These are phyloP conservation scores for Trichophyton schoenleinii DNA, from an alignment of 2,329 filamentous ascomycete species.

Conservation along the genomic window DNA sequence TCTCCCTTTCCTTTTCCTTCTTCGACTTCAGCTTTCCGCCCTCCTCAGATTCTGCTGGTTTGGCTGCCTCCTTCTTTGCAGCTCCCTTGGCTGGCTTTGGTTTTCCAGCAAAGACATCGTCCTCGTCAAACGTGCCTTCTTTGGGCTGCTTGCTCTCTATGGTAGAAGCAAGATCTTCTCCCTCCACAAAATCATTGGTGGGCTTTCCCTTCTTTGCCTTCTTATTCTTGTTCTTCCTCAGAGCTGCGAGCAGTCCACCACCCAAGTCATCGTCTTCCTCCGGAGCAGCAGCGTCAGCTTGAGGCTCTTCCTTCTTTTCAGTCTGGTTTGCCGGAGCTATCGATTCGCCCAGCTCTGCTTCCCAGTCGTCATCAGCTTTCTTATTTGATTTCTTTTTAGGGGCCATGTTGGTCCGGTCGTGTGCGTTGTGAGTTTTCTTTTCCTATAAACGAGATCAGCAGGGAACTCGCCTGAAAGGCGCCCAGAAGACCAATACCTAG, in stretches of 20 bases:
- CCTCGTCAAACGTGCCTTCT: slow-evolving; percentile 73
- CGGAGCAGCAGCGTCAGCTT: slow-evolving; percentile 11
- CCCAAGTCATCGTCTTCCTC: slow-evolving; percentile 38
- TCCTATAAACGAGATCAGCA: not conserved
- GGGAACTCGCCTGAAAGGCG: not conserved
- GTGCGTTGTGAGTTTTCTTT: not conserved
- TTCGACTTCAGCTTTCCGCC: slow-evolving; percentile 73
- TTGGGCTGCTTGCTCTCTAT: slow-evolving; percentile 58
- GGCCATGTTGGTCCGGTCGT: slow-evolving; percentile 47
- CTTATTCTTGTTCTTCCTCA: slow-evolving; percentile 73
- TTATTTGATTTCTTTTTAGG: slow-evolving; percentile 89
- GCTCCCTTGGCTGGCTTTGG: slow-evolving; percentile 37
- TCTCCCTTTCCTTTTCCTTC: slow-evolving; percentile 95
- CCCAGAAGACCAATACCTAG: not conserved
- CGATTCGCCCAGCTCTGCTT: slow-evolving; percentile 75
- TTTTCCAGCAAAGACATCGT: slow-evolving; percentile 71
- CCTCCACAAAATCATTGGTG: slow-evolving; percentile 62
- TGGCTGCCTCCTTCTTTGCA: slow-evolving; percentile 43
- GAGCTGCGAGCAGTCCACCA: slow-evolving; percentile 63
- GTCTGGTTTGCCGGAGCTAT: slow-evolving; percentile 31
- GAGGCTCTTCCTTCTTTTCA: not conserved
- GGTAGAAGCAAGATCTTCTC: slow-evolving; percentile 44
- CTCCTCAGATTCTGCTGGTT: slow-evolving; percentile 39
- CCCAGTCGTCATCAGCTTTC: slow-evolving; percentile 85
- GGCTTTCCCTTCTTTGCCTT: slow-evolving; percentile 80